Evolutionary conservation across 495 filamentous ascomycete species (phyloP).

Genomic region (Penicillium angulare): DNA sequence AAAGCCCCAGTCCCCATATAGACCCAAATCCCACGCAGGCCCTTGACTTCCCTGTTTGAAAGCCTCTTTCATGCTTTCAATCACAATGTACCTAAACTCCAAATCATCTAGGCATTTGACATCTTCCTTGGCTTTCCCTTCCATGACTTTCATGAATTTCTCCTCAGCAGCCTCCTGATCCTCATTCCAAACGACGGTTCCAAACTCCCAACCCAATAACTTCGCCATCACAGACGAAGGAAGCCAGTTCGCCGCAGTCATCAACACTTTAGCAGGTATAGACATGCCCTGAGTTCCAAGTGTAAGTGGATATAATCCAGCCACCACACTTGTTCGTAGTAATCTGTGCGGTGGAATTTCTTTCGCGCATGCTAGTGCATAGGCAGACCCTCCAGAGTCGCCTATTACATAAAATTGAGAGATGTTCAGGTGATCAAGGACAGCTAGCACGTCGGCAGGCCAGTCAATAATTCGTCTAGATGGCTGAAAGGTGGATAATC

Average conservation of each 20-base stretch:
- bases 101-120: not conserved
- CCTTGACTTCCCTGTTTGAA: conserved; percentile 4
- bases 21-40: conserved; percentile 3
- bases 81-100: not conserved
- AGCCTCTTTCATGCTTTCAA: conserved; percentile 1
- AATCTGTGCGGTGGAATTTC: conserved; percentile 3
- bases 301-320: conserved; percentile 4
- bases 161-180: conserved; percentile 4
- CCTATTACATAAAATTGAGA: conserved; percentile 8
- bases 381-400: conserved; percentile 9
- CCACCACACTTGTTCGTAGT: conserved; percentile 2
- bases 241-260: conserved; percentile 4
- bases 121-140: not conserved
- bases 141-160: not conserved
- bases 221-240: conserved; percentile 5
- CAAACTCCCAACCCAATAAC: too few species aligned
- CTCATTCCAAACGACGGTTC: not conserved
- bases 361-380: conserved; percentile 10
- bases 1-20: conserved; percentile 11
- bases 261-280: not conserved
- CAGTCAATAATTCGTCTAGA: conserved; percentile 7
- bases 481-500: conserved; percentile 4
- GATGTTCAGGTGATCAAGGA: conserved; percentile 7
- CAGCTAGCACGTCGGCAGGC: conserved; percentile 9
- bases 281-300: conserved; percentile 4